Conservation (phyloP, 2,329 filamentous ascomycete genomes). For the Blastomyces gilchristii region DNA sequence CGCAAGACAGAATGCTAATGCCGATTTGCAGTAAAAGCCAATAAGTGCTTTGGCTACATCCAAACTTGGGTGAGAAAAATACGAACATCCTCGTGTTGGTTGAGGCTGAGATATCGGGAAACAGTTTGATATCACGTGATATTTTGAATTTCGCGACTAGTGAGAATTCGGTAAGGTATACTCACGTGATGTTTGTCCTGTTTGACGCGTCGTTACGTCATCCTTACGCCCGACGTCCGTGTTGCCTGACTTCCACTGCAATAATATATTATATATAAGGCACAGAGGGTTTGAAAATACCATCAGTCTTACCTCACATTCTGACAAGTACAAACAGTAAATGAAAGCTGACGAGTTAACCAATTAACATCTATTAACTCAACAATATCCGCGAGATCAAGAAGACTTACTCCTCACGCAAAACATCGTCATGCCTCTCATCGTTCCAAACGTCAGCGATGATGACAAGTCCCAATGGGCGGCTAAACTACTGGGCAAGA, state of each 20-base stretch:
- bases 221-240: not conserved
- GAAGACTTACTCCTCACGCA: not conserved
- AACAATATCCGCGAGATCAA: not conserved
- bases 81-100: conserved; percentile 2
- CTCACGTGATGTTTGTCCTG: not conserved
- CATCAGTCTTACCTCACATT: not conserved
- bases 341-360: not conserved
- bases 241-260: not conserved
- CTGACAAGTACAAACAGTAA: not conserved
- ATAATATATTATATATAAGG: not conserved
- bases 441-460: conserved; percentile 35
- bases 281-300: not conserved
- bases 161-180: no score
- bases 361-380: not conserved
- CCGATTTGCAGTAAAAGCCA: not conserved
- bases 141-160: no score
- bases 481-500: conserved; percentile 39
- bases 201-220: not conserved
- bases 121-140: no score
- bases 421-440: conserved; percentile 36
- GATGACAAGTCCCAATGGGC: conserved; percentile 34
- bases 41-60: not conserved
- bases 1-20: not conserved
- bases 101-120: not conserved
- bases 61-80: not conserved